Conservation (phyloP, 2,329 filamentous ascomycete species). For the Trichoderma sp. region DNA sequence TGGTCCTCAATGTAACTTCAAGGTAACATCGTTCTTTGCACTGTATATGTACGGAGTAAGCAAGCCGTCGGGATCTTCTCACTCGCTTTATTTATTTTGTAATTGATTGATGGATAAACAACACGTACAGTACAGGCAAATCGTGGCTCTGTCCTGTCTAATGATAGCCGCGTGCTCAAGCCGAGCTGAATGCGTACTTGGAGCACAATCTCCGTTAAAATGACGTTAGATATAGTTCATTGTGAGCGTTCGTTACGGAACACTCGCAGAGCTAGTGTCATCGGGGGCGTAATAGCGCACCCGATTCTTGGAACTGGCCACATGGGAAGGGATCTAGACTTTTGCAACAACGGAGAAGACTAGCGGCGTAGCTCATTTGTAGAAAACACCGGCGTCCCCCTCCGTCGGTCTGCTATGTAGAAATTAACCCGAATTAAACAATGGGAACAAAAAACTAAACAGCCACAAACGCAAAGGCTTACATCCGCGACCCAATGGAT, state of each 20-base stretch:
- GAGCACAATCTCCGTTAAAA: background rate
- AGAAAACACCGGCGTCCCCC: background rate
- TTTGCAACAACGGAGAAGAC: background rate
- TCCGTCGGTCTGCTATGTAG: background rate
- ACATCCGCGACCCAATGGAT: background rate
- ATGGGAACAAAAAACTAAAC: background rate
- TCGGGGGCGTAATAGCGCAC: background rate
- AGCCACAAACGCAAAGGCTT: conserved; percentile 4
- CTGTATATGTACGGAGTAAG: conserved; percentile 5
- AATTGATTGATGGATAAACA: background rate
- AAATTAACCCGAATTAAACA: background rate
- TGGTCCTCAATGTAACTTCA: background rate
- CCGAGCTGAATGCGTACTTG: background rate
- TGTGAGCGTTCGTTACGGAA: background rate
- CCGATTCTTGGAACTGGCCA: background rate
- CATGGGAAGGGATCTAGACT: background rate
- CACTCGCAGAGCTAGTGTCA: background rate
- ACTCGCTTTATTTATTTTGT: background rate
- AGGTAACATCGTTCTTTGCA: background rate
- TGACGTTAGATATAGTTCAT: background rate
- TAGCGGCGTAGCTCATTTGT: background rate
- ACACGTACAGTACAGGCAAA: background rate
- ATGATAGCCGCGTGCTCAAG: background rate
- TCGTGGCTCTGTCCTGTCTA: background rate
- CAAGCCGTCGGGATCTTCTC: background rate